These are phyloP conservation scores for Gardenia jasminoides DNA, from an alignment of 257 asterid genomes.

Conservation along the genomic window DNA sequence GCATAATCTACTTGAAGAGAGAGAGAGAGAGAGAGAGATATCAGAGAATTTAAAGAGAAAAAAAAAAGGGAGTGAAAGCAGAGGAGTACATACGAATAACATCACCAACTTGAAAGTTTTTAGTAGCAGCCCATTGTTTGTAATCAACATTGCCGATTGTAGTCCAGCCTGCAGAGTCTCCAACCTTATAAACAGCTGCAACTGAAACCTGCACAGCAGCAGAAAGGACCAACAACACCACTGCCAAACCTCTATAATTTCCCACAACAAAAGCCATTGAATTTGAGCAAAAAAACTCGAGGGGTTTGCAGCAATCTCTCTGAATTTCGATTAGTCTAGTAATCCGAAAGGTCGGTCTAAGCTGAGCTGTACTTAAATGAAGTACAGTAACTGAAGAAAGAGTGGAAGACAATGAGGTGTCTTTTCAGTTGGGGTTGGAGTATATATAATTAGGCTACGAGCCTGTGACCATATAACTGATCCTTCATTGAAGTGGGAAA, in stretches of 20 bases:
- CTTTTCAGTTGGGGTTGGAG: not conserved
- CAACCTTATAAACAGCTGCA: slow-evolving; percentile 65
- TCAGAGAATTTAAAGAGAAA: not conserved
- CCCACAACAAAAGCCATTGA: slow-evolving; percentile 26
- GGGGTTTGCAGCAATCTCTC: not conserved
- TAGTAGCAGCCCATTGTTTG: slow-evolving; percentile 59
- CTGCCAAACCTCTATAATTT: slow-evolving; percentile 9
- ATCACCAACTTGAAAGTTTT: slow-evolving; percentile 63
- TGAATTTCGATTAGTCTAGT: not conserved
- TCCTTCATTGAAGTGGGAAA: not conserved
- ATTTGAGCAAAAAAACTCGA: not conserved
- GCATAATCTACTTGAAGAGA: not conserved
- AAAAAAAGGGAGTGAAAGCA: not conserved
- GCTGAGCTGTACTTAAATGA: not conserved
- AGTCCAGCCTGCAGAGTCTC: slow-evolving; percentile 90
- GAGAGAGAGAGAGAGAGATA: not conserved
- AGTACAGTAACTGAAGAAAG: not conserved
- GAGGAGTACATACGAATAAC: slow-evolving; percentile 38
- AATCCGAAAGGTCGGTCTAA: not conserved
- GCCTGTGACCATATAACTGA: not conserved
- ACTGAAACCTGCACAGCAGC: slow-evolving; percentile 14
- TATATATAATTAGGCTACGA: not conserved
- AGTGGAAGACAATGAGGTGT: not conserved
- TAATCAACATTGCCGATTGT: slow-evolving; percentile 76
- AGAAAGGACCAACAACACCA: slow-evolving; percentile 25